Evolutionary conservation across 2,329 filamentous ascomycete species (phyloP).

Genomic region (Parasarocladium wereldwijsianum): DNA sequence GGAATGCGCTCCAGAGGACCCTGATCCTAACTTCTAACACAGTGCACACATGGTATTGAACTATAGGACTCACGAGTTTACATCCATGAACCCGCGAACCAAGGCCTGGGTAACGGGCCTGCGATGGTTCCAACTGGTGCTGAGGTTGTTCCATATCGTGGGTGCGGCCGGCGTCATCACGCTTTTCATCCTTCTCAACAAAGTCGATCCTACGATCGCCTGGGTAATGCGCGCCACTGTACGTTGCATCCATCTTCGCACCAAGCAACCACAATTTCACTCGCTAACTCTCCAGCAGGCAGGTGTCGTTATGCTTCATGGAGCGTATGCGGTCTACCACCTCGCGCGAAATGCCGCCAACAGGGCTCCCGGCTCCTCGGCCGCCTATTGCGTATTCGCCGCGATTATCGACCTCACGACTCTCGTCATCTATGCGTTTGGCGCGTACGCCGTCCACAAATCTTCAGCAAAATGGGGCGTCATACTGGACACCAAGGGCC

Average conservation of each 20-base stretch:
- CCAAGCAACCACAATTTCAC: background rate
- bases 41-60: conserved; percentile 50
- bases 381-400: conserved; percentile 82
- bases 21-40: conserved; percentile 5
- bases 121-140: conserved; percentile 51
- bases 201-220: conserved; percentile 45
- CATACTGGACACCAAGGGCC: conserved; percentile 34
- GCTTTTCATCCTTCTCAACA: conserved; percentile 62
- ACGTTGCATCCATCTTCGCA: conserved; percentile 18
- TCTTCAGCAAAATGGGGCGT: conserved; percentile 47
- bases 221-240: conserved; percentile 71
- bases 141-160: conserved; percentile 53
- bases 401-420: conserved; percentile 51
- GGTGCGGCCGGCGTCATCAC: conserved; percentile 58
- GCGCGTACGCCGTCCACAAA: conserved; percentile 29
- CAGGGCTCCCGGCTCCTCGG: conserved; percentile 64
- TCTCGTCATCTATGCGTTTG: conserved; percentile 41
- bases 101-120: conserved; percentile 58
- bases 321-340: conserved; percentile 69
- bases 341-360: conserved; percentile 54
- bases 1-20: background rate
- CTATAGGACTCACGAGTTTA: conserved; percentile 44
- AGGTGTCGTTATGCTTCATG: conserved; percentile 57
- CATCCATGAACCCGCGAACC: conserved; percentile 52
- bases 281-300: conserved; percentile 35